Base-by-base conservation (phyloP, 352 stramenopile genomes). In the Phytophthora hybrid region DNA sequence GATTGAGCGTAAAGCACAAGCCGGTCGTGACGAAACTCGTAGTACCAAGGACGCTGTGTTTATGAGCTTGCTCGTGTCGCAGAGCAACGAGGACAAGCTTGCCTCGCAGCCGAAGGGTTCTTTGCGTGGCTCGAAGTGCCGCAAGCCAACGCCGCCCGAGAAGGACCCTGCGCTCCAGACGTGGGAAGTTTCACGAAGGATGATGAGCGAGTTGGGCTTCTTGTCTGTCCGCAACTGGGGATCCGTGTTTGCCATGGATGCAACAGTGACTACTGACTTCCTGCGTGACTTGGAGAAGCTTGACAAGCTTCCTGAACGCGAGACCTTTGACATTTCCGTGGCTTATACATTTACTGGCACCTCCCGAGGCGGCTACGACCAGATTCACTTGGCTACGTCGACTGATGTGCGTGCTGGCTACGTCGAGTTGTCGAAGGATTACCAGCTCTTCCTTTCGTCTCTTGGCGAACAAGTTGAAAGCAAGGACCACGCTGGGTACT, bases 191-290 rank as follows among this genome's bases (percentile, higher is more conserved):
- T 93, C 90, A 37, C 79, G 90, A 7, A 77, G 88, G 26, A 93
- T 97, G 84, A 92, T 97, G 81, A 94, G 83, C 10, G 87, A 97
- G 47, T 71, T 95, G 4, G 88, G 90, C 4, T 94, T 97, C 23
- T 64, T 95, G 8, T 95, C 88, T 0, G 85, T 97, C 5, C 84
- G 84, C n/a, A 95, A 93, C 41, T 97, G 90, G 90, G 90, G 90
- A 0, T 89, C 87, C 49, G 76, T 97, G 21, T 95, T 97, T 52
- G 80, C 88, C 1, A 94, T 97, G 86, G 81, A 90, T 68, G 76
- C 85, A 5, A 67, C 63, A 10, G 66, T 76, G 1, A 77, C 79
- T 57, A 78, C 77, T 0, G 81, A 89, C n/a, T 75, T 97, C 39
- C 66, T 93, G 9, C 68, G 73, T 26, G 87, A 96, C 23, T 59